Evolutionary conservation across 2,329 filamentous ascomycete genomes (phyloP), one percentile per base, ranked within the genome.

Genomic region (Colletotrichum scovillei): DNA sequence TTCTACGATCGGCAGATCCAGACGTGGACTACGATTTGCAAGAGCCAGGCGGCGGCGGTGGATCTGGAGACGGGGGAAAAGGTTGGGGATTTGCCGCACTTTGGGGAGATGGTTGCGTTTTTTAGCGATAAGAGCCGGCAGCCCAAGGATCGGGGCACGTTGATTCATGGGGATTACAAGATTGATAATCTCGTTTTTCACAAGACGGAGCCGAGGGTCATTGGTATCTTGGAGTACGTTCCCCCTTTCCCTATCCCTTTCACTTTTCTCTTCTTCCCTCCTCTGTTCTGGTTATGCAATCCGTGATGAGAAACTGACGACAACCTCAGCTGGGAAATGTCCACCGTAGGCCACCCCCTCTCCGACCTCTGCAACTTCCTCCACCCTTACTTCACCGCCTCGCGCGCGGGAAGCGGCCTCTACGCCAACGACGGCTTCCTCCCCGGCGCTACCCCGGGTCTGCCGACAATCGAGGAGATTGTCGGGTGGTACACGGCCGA

Each of bases 81-180:
- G 0, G 95, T 98, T 3, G 96, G 96, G 8, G 89, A 91, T 77
- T 92, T 98, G 77, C 95, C 95, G 32, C 91, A 96, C 81, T 95
- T 97, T 79, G 89, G 92, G 69, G 93, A 95, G 55, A 92, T 96
- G 86, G 88, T 97, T 56, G 82, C 81, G 1, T 98, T 97, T 84
- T 98, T 98, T 82, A 87, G 85, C 63, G 88, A 95, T 78, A 86
- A 90, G 76, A 82, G 82, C 70, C 88, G 87, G 63, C 94, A 96
- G 83, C 96, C 96, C 1, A 86, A 88, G 74, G 96, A 98, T 81
- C 88, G 94, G 74, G 91, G 89, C 26, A 93, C 92, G 5, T 89
- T 98, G 75, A 92, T 98, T 35, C 97, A 98, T 80, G 97, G 97
- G 46, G 97, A 99, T 82, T 99, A 96, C 87, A 99, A 98, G 86